Base-by-base conservation (phyloP, 2,329 filamentous ascomycete species). In the Aspergillus sp. region DNA sequence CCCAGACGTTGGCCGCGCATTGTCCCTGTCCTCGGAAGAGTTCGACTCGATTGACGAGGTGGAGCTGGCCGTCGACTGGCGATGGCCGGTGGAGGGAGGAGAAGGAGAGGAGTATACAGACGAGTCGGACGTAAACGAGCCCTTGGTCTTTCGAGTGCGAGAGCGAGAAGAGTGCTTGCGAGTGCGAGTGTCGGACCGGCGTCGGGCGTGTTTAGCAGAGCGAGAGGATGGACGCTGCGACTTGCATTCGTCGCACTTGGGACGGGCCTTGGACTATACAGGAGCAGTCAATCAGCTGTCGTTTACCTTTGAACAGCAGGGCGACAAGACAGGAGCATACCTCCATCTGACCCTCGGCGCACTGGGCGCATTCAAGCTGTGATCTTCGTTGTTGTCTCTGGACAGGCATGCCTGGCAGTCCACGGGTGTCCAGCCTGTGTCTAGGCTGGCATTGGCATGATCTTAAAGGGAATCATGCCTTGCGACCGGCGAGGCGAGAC, bases 201-300 rank as follows among this genome's bases (percentile, higher is more conserved):
- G 48, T 17, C 37, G 48, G 4, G 48, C 8, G 14, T 15, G 31
- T 39, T 39, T 37, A 12, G 19, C 7, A n/a, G 48, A 25, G 33
- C 51, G 51, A 45, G 40, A 53, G 17, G 51, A 39, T 2, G 27
- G 7, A 15, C 31, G 51, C 51, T 53, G 51, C 11, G 51, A 46
- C 33, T 53, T 53, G 51, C 51, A 53, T 31, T 39, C 51, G 33
- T 53, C 51, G 41, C 51, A 53, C 17, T 53, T 40, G 7, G 51
- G 51, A 40, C 51, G 51, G 14, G 43, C 19, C 51, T 37, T 40
- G 17, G 41, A 53, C 21, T 43, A 53, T 43, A 39, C 9, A 11
- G 2, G 11, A 35, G 2, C 2, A 14, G 47, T 21, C 33, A 35
- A 35, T 50, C 7, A 45, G 43, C 43, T 12, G 27, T 31, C 27